Evolutionary conservation across 2,329 filamentous ascomycete genomes (phyloP), one percentile per base, ranked within the genome.

Genomic region (Escovopsis sp.): DNA sequence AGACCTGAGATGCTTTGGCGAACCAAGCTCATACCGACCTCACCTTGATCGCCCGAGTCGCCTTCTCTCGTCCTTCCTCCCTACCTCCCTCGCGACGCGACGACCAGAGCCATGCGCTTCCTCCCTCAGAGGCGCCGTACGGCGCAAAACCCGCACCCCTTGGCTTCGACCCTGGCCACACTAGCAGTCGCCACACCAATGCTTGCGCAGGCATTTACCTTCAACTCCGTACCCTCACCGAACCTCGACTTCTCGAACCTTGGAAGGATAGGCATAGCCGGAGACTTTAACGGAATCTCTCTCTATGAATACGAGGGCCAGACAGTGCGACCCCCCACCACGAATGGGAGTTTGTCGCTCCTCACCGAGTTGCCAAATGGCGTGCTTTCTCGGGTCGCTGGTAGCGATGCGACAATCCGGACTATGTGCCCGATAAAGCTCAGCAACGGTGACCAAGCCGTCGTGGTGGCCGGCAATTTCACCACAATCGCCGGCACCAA

Each of bases 401-500:
- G 76, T 34, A 81, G 87, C 36, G 86, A 96, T 61, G 88, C 82
- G 44, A 78, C 81, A 39, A 94, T 98, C 55, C 74, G 79, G 55
- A 73, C 85, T 48, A 91, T 98, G 83, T 98, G 91, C 65, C 67
- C 81, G 15, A 84, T 89, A 52, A 69, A 77, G 40, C 64, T 71
- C 51, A 68, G 71, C 43, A 72, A 84, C 59, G 82, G 83, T 48
- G 63, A 81, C 43, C 68, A 74, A n/a, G 81, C 82, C 34, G 74
- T 96, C 25, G 74, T 96, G 38, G 73, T 98, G 13, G 91, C 84
- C 43, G 91, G 91, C 38, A 96, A 96, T 65, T 98, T 98, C 58
- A 96, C 91, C 29, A 93, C 85, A 58, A 65, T 98, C 47, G 84
- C 80, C 45, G 79, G 79, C 44, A 71, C 81, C 43, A 66, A 84